Evolutionary conservation across 2,329 filamentous ascomycete species (phyloP).

Genomic region (Nothopassalora personata): DNA sequence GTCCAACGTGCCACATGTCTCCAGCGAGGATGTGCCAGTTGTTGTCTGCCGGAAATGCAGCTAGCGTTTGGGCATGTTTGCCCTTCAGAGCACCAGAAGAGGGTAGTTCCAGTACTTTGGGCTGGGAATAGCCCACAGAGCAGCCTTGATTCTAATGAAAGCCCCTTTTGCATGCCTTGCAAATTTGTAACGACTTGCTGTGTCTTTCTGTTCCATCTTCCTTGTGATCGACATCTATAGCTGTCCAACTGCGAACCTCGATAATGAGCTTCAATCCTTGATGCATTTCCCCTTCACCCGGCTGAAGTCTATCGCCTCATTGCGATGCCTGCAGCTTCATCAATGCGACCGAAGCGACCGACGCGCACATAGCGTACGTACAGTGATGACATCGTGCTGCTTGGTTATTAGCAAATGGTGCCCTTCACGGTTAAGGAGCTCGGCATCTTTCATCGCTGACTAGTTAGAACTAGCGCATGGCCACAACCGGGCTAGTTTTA

Average conservation of each 20-base stretch:
- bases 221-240: neutral
- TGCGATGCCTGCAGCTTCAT: neutral
- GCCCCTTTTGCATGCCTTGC: neutral
- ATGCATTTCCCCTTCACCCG: neutral
- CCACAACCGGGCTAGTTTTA: too few relatives aligned
- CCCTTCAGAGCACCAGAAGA: neutral
- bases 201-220: neutral
- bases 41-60: neutral
- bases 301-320: neutral
- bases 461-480: neutral
- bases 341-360: too few relatives aligned
- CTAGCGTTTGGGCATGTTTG: conserved; percentile 4
- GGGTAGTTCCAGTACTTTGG: conserved; percentile 1
- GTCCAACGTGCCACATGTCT: conserved; percentile 11
- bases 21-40: conserved; percentile 5
- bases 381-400: conserved; percentile 1
- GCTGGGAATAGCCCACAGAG: neutral
- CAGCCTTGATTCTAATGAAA: conserved; percentile 9
- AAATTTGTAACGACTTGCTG: too few relatives aligned
- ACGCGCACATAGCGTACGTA: neutral
- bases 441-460: neutral
- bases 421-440: neutral
- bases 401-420: neutral
- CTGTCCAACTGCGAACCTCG: neutral
- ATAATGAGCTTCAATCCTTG: neutral